Conservation (phyloP, 2,329 filamentous ascomycete genomes). For the Microsporum ferrugineum region DNA sequence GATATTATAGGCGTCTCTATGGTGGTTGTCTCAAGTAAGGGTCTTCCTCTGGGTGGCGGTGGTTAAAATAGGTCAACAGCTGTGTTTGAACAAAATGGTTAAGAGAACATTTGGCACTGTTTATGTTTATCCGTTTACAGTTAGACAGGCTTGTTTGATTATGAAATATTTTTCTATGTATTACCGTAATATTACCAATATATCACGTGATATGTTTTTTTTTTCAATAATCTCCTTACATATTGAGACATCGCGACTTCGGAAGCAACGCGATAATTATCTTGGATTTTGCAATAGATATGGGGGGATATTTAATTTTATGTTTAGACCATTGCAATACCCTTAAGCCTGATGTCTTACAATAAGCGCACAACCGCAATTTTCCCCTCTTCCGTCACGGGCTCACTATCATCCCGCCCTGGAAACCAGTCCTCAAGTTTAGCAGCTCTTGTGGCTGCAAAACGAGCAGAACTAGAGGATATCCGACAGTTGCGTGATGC, state of each 20-base stretch:
- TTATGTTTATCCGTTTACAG: conserved; percentile 12
- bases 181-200: not conserved
- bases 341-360: not conserved
- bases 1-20: not conserved
- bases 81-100: not conserved
- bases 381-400: conserved; percentile 14
- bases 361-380: conserved; percentile 1
- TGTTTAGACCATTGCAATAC: not conserved
- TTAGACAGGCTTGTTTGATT: conserved; percentile 1
- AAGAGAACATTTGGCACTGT: conserved; percentile 1
- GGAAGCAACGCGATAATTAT: not conserved
- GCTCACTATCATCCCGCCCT: conserved; percentile 22
- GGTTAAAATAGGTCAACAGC: not conserved
- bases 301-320: not conserved
- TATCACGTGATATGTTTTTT: not conserved
- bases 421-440: conserved; percentile 43
- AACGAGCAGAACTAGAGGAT: conserved; percentile 52
- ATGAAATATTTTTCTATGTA: not conserved
- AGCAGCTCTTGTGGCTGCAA: conserved; percentile 51
- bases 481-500: conserved; percentile 51
- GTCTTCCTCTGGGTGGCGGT: not conserved
- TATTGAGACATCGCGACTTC: not conserved
- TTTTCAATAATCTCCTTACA: not conserved
- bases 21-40: not conserved
- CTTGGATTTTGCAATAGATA: not conserved